These are phyloP conservation scores for Claviceps pusilla DNA, from an alignment of 2,329 filamentous ascomycete species.

Conservation along the genomic window DNA sequence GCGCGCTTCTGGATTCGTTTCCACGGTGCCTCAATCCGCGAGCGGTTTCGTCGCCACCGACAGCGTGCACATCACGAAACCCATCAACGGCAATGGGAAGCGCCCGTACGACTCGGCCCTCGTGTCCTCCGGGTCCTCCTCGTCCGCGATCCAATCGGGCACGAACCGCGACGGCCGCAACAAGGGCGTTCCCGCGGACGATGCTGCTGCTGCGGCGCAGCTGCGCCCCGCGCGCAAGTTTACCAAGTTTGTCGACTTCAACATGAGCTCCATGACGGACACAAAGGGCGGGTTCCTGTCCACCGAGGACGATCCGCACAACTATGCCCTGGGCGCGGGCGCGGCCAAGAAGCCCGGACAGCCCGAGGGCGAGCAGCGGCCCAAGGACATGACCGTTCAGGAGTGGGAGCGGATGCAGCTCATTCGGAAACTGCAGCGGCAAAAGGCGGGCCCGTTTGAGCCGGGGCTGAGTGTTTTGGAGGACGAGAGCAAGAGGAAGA, in stretches of 20 bases:
- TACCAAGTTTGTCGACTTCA: conserved; percentile 89
- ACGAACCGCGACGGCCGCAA: conserved; percentile 56
- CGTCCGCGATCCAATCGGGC: conserved; percentile 26
- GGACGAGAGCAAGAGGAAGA: conserved; percentile 49
- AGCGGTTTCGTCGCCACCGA: conserved; percentile 60
- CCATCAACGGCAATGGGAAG: conserved; percentile 41
- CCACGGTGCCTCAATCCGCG: conserved; percentile 32
- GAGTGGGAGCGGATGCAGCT: conserved; percentile 84
- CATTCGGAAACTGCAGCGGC: conserved; percentile 53
- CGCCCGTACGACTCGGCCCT: conserved; percentile 54
- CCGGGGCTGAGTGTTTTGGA: conserved; percentile 67
- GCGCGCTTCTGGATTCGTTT: conserved; percentile 27
- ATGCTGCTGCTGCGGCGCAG: conserved; percentile 33
- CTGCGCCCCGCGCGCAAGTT: conserved; percentile 68
- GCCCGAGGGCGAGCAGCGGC: conserved; percentile 42
- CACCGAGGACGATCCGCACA: conserved; percentile 81
- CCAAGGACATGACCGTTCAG: conserved; percentile 72
- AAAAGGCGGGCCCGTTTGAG: conserved; percentile 72
- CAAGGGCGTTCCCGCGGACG: conserved; percentile 11
- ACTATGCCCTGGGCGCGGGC: conserved; percentile 46
- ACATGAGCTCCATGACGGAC: conserved; percentile 95
- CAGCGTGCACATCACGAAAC: conserved; percentile 39
- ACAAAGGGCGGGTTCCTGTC: conserved; percentile 92
- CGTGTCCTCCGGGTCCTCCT: not conserved
- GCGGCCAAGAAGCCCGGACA: conserved; percentile 24